Conservation (phyloP, 495 filamentous ascomycete genomes). For the Aspergillus kassunensis region DNA sequence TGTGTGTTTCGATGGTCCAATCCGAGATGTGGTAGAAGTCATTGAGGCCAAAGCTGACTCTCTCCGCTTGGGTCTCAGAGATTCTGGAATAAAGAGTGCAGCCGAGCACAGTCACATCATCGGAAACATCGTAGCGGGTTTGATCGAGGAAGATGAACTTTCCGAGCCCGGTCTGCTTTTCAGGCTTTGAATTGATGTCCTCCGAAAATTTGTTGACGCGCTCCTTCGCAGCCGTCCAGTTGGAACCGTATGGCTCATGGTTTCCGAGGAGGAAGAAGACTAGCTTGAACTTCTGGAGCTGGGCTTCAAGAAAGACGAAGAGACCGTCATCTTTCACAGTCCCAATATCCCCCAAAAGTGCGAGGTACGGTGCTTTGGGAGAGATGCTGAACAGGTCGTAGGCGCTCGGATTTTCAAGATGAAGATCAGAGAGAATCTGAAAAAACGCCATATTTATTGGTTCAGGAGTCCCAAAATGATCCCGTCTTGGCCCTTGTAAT, state of each 20-base stretch:
- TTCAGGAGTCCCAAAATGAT: not conserved
- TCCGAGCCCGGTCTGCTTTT: constrained; percentile 21
- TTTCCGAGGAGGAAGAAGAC: constrained; percentile 55
- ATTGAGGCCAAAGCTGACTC: constrained; percentile 33
- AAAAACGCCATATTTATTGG: constrained; percentile 25
- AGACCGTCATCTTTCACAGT: constrained; percentile 35
- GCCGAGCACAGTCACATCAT: constrained; percentile 41
- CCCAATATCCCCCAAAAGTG: constrained; percentile 57
- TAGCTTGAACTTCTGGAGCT: constrained; percentile 40
- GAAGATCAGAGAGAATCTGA: constrained; percentile 57
- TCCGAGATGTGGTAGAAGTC: constrained; percentile 47
- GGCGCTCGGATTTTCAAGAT: constrained; percentile 43
- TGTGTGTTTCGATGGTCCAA: constrained; percentile 46
- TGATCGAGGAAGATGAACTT: constrained; percentile 47
- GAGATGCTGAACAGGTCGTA: constrained; percentile 47
- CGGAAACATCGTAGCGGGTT: constrained; percentile 33
- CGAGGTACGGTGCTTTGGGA: constrained; percentile 46
- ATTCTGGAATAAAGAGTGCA: constrained; percentile 34
- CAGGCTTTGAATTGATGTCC: constrained; percentile 7
- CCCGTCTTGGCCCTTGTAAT: too few relatives aligned
- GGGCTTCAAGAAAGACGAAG: constrained; percentile 39
- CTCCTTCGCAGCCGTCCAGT: constrained; percentile 30
- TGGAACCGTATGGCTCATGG: constrained; percentile 51
- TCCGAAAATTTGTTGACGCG: constrained; percentile 21
- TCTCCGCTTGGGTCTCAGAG: constrained; percentile 16